Evolutionary conservation across 164 flowering plant species (phyloP), one percentile per base, ranked within the genome.

Genomic region (Magnolia sinica): DNA sequence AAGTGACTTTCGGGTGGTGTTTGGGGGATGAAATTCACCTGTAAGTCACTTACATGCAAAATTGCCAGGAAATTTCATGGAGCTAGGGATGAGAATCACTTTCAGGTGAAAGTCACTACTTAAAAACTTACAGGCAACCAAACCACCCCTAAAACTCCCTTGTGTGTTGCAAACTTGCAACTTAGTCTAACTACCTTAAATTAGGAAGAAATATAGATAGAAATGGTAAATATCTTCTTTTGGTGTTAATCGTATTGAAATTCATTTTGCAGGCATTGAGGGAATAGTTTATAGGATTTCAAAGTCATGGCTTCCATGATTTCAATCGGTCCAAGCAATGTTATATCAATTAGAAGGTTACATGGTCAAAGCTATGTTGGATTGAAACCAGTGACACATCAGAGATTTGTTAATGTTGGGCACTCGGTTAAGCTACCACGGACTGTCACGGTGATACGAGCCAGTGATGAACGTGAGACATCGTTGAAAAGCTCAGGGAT

Each of bases 401-500:
- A 11, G 74, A 75, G 66, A 20, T 66, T 79, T 70, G 24, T 72
- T 19, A 27, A 55, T 64, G 74, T 50, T 66, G 61, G 19, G 52
- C 18, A 37, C 11, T 7, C 70, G 69, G 73, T 76, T 16, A 80
- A 73, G 76, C 66, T 31, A 31, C 19, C 49, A 59, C 72, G 63
- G 20, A 72, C 80, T 18, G 64, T 45, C 6, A 76, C 79, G 37
- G 75, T 79, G 14, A 84, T 89, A 10, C 87, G 85, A 79, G 93
- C 91, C 2, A 87, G 86, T 50, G 84, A 82, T 19, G 72, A 66
- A 50, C 73, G 64, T 20, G 83, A 86, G 83, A 74, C 73, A 3
- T 77, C 84, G 0, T 31, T 81, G 3, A 77, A 82, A 74, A 89
- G 87, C 84, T 65, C 74, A 14, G 89, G 91, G 31, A 58, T 82